Evolutionary conservation across 108 stramenopile species (phyloP).

Genomic region (Cyclotella choctawhatcheeana): DNA sequence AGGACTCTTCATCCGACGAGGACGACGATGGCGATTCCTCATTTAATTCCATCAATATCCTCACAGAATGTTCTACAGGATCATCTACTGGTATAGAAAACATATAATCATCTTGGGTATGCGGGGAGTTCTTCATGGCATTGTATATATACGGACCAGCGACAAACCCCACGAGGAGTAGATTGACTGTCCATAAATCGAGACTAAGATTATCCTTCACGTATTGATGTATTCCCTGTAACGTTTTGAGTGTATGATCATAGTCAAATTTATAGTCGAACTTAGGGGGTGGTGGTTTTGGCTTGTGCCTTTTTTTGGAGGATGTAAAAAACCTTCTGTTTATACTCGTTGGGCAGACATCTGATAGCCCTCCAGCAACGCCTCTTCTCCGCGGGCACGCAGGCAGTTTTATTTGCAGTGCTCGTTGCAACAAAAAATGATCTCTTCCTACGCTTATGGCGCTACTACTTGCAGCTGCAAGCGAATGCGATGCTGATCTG

Average conservation of each 20-base stretch:
- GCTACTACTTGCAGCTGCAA: no score
- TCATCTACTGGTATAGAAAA: constrained; percentile 48
- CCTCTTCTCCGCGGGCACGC: no score
- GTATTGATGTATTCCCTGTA: constrained; percentile 3
- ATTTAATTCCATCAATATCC: constrained; percentile 48
- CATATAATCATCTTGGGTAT: constrained; percentile 41
- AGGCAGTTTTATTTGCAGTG: no score
- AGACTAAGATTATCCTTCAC: constrained; percentile 40
- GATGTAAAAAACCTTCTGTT: no score
- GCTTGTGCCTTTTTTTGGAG: no score
- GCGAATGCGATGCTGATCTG: no score
- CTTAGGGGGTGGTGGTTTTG: constrained; percentile 1
- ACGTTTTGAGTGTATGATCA: not conserved
- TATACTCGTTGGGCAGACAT: no score
- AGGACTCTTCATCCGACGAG: not conserved
- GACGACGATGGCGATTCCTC: constrained; percentile 4
- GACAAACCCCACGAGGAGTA: constrained; percentile 37
- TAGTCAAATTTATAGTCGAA: not conserved
- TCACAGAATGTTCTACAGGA: constrained; percentile 49
- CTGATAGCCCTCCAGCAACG: no score
- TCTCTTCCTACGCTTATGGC: no score
- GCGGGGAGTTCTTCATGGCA: constrained; percentile 39
- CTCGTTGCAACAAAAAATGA: no score
- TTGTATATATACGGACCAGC: constrained; percentile 37
- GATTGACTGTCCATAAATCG: constrained; percentile 49